Conservation (phyloP, 169 alveolate species). For the Plasmodium gallinaceum region DNA sequence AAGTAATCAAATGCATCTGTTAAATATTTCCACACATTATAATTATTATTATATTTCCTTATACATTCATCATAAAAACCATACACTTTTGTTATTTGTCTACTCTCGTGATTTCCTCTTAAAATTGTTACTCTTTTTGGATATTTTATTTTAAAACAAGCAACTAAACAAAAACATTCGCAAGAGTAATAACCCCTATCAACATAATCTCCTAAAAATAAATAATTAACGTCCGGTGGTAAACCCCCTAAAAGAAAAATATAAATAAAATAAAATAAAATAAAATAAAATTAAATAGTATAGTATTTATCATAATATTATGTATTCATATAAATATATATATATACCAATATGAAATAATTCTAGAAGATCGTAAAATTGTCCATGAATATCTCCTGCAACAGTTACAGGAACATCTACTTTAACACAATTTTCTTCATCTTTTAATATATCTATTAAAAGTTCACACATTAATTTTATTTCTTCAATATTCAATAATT, state of each 20-base stretch:
- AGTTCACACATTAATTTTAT: conserved; percentile 82
- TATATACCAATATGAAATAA: conserved; percentile 95
- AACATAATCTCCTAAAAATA: conserved; percentile 98
- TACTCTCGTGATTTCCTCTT: conserved; percentile 97
- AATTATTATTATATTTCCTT: conserved; percentile 95
- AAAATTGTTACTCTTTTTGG: conserved; percentile 90
- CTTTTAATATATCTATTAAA: conserved; percentile 88
- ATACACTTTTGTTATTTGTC: conserved; percentile 97
- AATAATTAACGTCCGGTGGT: conserved; percentile 97
- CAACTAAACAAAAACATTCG: conserved; percentile 93
- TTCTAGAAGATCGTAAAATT: conserved; percentile 96
- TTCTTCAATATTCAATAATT: conserved; percentile 40
- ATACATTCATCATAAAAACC: conserved; percentile 98
- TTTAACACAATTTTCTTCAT: conserved; percentile 90
- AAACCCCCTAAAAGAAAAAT: conserved; percentile 80
- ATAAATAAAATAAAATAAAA: conserved; percentile 12
- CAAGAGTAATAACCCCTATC: conserved; percentile 98
- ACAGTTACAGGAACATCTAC: conserved; percentile 95
- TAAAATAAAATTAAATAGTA: not conserved
- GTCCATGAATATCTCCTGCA: conserved; percentile 98
- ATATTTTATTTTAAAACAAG: conserved; percentile 94
- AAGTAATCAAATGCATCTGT: conserved; percentile 97
- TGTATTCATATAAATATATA: conserved; percentile 17
- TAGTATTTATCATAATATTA: not conserved
- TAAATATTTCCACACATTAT: conserved; percentile 96